Conservation (phyloP, 2,329 filamentous ascomycete genomes). For the Arthrobotrys sphaeroides region DNA sequence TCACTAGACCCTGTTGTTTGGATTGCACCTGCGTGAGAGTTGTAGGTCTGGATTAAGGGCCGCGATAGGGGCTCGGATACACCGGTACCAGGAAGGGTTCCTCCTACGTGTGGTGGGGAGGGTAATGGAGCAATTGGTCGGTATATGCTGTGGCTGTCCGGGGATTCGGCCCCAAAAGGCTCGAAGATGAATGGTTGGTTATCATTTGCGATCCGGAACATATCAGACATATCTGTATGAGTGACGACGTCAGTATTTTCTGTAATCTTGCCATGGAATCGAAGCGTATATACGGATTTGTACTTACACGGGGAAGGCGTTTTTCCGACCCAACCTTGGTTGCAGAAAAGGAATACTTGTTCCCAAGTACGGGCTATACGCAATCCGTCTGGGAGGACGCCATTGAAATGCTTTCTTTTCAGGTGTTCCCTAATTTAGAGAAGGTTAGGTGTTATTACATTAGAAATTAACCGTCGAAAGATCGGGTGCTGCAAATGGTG, state of each 20-base stretch:
- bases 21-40: not conserved
- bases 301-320: slow-evolving; percentile 14
- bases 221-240: not conserved
- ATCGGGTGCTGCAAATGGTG: too few species aligned
- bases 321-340: not conserved
- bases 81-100: too few species aligned
- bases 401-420: slow-evolving; percentile 9
- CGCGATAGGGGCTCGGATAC: not conserved
- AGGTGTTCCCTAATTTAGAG: slow-evolving; percentile 13
- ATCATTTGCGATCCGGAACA: not conserved
- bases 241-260: not conserved
- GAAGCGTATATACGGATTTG: too few species aligned
- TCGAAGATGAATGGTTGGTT: not conserved
- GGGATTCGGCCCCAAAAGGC: not conserved
- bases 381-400: not conserved
- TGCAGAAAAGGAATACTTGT: slow-evolving; percentile 6
- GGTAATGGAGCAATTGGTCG: not conserved
- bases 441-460: not conserved
- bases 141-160: not conserved
- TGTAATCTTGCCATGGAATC: not conserved
- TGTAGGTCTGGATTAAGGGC: not conserved
- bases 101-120: not conserved
- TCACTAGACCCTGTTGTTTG: not conserved
- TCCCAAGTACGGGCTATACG: not conserved
- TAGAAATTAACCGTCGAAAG: not conserved